Evolutionary conservation across 1,284 basidiomycete genomes (phyloP).

Genomic region (Athelia psychrophila): DNA sequence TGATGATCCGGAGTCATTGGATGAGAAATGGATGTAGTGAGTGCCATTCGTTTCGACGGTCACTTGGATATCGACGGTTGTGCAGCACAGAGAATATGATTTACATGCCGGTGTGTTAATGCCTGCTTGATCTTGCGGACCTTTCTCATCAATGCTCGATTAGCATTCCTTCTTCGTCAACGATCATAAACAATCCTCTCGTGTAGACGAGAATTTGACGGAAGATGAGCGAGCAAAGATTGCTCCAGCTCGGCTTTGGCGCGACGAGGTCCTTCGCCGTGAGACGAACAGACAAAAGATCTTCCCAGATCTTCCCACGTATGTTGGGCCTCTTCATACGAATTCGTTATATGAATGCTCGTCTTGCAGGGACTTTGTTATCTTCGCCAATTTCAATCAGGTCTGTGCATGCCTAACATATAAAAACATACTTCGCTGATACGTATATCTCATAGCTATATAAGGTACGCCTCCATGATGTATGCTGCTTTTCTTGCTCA

Average conservation of each 20-base stretch:
- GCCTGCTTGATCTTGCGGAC: background rate
- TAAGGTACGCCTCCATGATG: constrained; percentile 30
- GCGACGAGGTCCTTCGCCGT: constrained; percentile 42
- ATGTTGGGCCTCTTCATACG: constrained; percentile 13
- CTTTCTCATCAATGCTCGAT: background rate
- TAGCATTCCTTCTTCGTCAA: constrained; percentile 60
- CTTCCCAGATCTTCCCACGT: constrained; percentile 49
- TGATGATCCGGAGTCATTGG: constrained; percentile 47
- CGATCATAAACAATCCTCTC: constrained; percentile 53
- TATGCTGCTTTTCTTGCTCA: constrained; percentile 1
- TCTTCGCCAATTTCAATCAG: constrained; percentile 68
- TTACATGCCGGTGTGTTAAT: constrained; percentile 43
- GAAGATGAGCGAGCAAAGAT: constrained; percentile 15
- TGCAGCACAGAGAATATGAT: constrained; percentile 43
- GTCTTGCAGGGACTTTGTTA: constrained; percentile 40
- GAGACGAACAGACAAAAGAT: constrained; percentile 38
- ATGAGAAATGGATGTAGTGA: constrained; percentile 54
- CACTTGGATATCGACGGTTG: background rate
- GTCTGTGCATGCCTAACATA: constrained; percentile 23
- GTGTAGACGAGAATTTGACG: constrained; percentile 31
- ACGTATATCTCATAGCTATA: constrained; percentile 36
- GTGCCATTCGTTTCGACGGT: constrained; percentile 19
- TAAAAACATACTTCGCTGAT: constrained; percentile 5
- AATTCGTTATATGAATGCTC: constrained; percentile 3
- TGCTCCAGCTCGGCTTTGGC: constrained; percentile 36